Base-by-base conservation (phyloP, 2,329 filamentous ascomycete genomes). In the Chrysoporthe puriensis region DNA sequence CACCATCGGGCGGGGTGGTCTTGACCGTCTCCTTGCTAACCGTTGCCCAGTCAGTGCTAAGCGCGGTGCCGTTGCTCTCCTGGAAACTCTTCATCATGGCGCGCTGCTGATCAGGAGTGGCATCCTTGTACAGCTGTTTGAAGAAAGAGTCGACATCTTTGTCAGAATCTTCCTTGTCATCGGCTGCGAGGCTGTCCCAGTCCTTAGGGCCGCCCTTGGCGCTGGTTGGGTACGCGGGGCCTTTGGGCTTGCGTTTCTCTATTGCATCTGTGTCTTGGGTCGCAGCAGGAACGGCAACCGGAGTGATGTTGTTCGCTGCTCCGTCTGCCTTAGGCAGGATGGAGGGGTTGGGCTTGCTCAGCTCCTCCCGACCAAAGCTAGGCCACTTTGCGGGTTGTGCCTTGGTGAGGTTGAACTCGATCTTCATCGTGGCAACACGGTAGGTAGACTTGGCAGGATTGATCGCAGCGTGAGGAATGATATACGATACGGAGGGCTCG, bases 71-170 rank as follows among this genome's bases (percentile, higher is more conserved):
- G 73, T 96, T 96, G 78, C 94, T 97, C 83, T 99, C 95, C 16
- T 89, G 85, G 75, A 93, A 98, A 76, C 93, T 97, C 87, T 99
- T 99, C 88, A 96, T 93, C 96, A 99, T 99, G 9, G 96, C 96
- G 1, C 94, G 88, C 76, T 89, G 89, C 68, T 93, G 92, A 73
- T 99, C 95, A 0, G 90, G 88, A 61, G 91, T 89, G 0, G 93
- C 89, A 46, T 83, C 84, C 70, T 91, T 88, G 80, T 95, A 98
- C 1, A 99, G 83, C 74, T 91, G 90, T 84, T 96, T 96, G 84
- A 99, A 99, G 81, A 97, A 98, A 13, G 79, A 76, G 73, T 96
- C 91, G 9, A 94, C 88, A 40, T 91, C 87, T 68, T 90, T 88
- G 1, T 84, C 85, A 69, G 86, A 84, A 14, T 85, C 80, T 11